These are phyloP conservation scores for Nakazawaea populi DNA, from an alignment of 805 yeast genomes.

Conservation along the genomic window DNA sequence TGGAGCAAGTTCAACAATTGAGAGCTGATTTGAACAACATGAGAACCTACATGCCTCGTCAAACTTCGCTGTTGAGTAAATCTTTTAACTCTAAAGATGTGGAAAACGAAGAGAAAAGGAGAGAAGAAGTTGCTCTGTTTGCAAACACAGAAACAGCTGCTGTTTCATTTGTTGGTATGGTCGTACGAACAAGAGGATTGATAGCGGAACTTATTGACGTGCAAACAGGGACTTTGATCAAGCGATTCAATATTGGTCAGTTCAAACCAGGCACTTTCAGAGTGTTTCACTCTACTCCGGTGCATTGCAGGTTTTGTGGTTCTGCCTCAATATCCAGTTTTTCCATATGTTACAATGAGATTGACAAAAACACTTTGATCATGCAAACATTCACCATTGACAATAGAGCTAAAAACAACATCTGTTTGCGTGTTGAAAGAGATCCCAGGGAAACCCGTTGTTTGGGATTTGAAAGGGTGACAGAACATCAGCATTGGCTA, in stretches of 20 bases:
- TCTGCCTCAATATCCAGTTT: slow-evolving; percentile 74
- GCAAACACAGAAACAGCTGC: slow-evolving; percentile 36
- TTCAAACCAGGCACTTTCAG: slow-evolving; percentile 54
- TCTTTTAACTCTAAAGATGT: slow-evolving; percentile 15
- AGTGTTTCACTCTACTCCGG: slow-evolving; percentile 79
- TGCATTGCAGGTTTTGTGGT: slow-evolving; percentile 89
- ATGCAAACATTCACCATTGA: slow-evolving; percentile 71
- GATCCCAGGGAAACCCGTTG: slow-evolving; percentile 90
- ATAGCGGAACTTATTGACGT: slow-evolving; percentile 69
- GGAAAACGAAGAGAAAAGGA: slow-evolving; percentile 17
- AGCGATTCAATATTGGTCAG: slow-evolving; percentile 53
- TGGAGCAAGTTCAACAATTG: slow-evolving; percentile 2
- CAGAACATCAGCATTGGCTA: slow-evolving; percentile 65
- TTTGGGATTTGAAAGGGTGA: slow-evolving; percentile 71
- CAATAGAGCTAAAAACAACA: slow-evolving; percentile 70
- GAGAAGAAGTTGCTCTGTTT: slow-evolving; percentile 4
- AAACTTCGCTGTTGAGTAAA: slow-evolving; percentile 8
- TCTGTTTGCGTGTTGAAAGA: slow-evolving; percentile 86
- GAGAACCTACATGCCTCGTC: slow-evolving; percentile 5
- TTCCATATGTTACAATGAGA: slow-evolving; percentile 65
- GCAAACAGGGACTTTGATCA: slow-evolving; percentile 68
- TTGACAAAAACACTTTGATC: slow-evolving; percentile 48
- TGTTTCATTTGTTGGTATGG: slow-evolving; percentile 71
- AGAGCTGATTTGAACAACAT: neutral
- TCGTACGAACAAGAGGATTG: slow-evolving; percentile 50